Conservation (phyloP, 129 eudicot species). For the Scalesia atractyloides region DNA sequence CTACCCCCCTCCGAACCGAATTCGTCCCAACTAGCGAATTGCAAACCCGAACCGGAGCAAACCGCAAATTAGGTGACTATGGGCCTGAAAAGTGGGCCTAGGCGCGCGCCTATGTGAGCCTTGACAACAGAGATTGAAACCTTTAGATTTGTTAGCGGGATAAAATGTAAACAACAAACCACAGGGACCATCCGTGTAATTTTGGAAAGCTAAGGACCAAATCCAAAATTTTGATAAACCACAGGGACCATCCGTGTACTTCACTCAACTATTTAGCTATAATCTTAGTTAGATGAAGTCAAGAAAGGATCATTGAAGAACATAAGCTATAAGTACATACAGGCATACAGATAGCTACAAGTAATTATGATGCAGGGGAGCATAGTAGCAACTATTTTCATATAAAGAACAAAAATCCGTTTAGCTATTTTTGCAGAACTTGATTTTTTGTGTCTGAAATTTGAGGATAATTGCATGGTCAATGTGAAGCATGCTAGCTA, state of each 20-base stretch:
- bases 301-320: conserved; percentile 4
- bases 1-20: too few relatives aligned
- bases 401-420: not conserved
- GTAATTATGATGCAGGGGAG: not conserved
- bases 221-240: too few relatives aligned
- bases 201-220: too few relatives aligned
- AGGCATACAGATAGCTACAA: conserved; percentile 11
- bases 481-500: not conserved
- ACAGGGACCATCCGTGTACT: not conserved
- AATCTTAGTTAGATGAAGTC: conserved; percentile 5
- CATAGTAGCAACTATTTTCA: not conserved
- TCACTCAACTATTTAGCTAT: not conserved
- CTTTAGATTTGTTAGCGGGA: too few relatives aligned
- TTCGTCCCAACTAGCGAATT: too few relatives aligned
- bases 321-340: conserved; percentile 10
- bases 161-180: too few relatives aligned
- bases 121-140: too few relatives aligned
- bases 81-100: too few relatives aligned
- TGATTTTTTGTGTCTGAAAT: not conserved
- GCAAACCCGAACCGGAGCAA: too few relatives aligned
- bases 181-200: too few relatives aligned
- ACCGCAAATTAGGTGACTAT: too few relatives aligned
- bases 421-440: not conserved
- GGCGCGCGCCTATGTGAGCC: too few relatives aligned
- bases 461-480: not conserved